Evolutionary conservation across 805 yeast species (phyloP), one percentile per base, ranked within the genome.

Genomic region (Yamadazyma ubonensis): DNA sequence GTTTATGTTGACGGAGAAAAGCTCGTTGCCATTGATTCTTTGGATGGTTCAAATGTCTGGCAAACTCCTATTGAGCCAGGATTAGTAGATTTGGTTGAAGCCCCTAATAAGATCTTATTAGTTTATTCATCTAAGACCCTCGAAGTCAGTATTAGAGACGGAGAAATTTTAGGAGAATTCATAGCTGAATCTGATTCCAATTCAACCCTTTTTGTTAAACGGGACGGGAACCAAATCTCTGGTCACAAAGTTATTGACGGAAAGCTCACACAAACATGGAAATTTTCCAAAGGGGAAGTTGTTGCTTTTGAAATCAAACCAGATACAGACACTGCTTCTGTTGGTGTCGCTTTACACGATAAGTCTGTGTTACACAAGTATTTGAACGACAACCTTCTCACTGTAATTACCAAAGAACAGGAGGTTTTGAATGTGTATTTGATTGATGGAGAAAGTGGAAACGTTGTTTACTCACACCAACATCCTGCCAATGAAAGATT

Each of bases 311-410:
- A 16, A 9, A 36, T 47, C 5, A 59, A 55, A 31, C 60, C 63
- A 5, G 35, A 53, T 25, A 41, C 56, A 2, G 45, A 44, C 26
- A 56, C 67, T 2, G 42, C 83, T 0, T 81, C 83, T 10, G 57
- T 82, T 34, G 97, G 95, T 6, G 71, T 76, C 18, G 76, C 84
- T 0, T 62, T 85, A 20, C 81, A 83, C 15, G 81, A 84, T 50
- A 75, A 87, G 54, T 70, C 81, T 1, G 91, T 87, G 1, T 62
- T 88, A 28, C 88, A 90, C 75, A 93, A 91, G 60, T 90, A 84
- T 57, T 63, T 90, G 44, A 73, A 85, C 52, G 95, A 95, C 15
- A 79, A 86, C 51, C 43, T 77, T 15, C 67, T 83, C 2, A 67
- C 80, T 15, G 73, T 81, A 2, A 63, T 81, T 0, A 56, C 69